phyloP scores from a whole-genome alignment of 257 asterid species.

The Ilex aquifolium region DNA sequence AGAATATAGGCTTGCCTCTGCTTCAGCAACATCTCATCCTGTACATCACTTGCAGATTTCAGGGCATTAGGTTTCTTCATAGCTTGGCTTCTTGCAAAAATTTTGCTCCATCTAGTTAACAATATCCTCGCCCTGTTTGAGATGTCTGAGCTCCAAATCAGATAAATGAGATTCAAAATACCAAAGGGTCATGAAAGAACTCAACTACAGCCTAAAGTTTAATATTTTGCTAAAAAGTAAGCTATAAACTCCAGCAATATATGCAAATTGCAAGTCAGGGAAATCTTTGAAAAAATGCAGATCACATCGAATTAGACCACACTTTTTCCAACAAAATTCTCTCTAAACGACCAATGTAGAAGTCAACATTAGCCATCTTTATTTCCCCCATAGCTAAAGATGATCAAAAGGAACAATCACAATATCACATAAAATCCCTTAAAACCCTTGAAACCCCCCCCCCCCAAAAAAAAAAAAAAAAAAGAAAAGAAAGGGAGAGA shows the following conservation, averaged over 20 bases:
- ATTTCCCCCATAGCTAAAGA: slow-evolving; percentile 5
- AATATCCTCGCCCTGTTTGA: slow-evolving; percentile 90
- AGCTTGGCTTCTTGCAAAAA: slow-evolving; percentile 61
- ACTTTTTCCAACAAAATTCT: not conserved
- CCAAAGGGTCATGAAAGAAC: slow-evolving; percentile 14
- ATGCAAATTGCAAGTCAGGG: not conserved
- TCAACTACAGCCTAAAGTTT: not conserved
- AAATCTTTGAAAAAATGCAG: not conserved
- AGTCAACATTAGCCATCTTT: not conserved
- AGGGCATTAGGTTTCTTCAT: slow-evolving; percentile 46
- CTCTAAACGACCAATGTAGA: not conserved
- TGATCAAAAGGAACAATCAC: not conserved
- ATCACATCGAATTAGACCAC: not conserved
- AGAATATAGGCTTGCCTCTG: slow-evolving; percentile 58
- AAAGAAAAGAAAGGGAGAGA: too few species aligned
- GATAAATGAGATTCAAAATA: slow-evolving; percentile 54
- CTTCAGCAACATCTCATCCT: slow-evolving; percentile 77
- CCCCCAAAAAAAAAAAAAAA: not conserved
- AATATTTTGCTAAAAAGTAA: not conserved
- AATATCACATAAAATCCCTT: not conserved
- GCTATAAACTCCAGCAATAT: too few species aligned
- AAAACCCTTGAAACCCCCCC: not conserved
- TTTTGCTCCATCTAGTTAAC: slow-evolving; percentile 76
- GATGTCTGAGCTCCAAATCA: slow-evolving; percentile 89
- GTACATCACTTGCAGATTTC: slow-evolving; percentile 56